Base-by-base conservation (phyloP, 2,329 filamentous ascomycete genomes). In the Fusarium praegraminearum region DNA sequence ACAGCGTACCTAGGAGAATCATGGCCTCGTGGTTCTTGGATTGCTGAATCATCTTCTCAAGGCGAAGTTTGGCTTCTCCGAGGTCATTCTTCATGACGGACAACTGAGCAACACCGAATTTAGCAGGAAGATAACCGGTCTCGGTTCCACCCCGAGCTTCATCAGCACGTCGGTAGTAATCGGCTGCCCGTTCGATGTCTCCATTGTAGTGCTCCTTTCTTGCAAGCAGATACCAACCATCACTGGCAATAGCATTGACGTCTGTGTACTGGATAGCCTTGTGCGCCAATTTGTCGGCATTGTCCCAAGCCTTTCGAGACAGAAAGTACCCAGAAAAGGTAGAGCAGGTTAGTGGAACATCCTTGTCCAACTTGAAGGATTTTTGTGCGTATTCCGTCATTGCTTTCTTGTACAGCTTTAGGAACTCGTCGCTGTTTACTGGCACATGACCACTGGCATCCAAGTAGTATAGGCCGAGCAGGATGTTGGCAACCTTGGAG, bases 251-350 rank as follows among this genome's bases (percentile, higher is more conserved):
- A 5, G 94, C 93, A 78, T 97, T 97, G 73, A 98, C 93, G 77
- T 99, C 96, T 4, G 96, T 98, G 75, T 93, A 91, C 76, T 98
- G 93, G 67, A 99, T 98, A 9, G 96, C 94, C 78, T 96, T 96
- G 78, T 94, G 92, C 10, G 95, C 93, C 20, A 99, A 85, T 22
- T 90, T 90, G 71, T 98, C 94, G 12, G 96, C 94, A 64, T 93
- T 94, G 26, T 88, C 82, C 80, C 93, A 91, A 11, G 90, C 89
- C 77, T 94, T 97, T 75, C 92, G 88, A 3, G 93, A 90, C 30
- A 98, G 83, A 80, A 98, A 98, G 79, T 97, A 98, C 68, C 89
- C 87, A 45, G 94, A 93, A 79, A 99, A 97, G 1, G 94, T 93
- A 20, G 93, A 91, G 77, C 94, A 98, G 5, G 94, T 94, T 69